phyloP scores from a whole-genome alignment of 1,284 basidiomycete species.

The Ustanciosporium gigantosporum region DNA sequence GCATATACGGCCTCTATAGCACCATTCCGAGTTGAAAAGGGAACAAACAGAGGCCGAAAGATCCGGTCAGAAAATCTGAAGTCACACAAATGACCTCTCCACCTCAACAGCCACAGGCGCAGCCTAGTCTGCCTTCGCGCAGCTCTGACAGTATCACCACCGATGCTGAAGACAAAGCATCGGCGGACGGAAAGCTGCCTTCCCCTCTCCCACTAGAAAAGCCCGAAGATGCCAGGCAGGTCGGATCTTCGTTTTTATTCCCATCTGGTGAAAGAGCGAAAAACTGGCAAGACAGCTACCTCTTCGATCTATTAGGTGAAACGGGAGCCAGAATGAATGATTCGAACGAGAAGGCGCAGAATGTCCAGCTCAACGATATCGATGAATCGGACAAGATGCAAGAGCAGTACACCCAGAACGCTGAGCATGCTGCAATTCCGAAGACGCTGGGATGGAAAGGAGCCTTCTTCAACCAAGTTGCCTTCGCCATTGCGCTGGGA shows the following conservation, averaged over 20 bases:
- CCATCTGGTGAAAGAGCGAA: constrained; percentile 36
- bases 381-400: constrained; percentile 24
- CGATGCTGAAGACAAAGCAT: constrained; percentile 4
- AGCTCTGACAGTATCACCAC: constrained; percentile 33
- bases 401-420: not conserved
- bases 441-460: constrained; percentile 50
- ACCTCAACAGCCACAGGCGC: too few relatives aligned
- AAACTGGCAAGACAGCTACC: constrained; percentile 37
- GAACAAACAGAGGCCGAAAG: too few relatives aligned
- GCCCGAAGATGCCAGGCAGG: constrained; percentile 4
- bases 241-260: constrained; percentile 37
- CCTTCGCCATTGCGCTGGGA: constrained; percentile 51
- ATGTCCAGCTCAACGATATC: constrained; percentile 34
- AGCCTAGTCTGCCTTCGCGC: too few relatives aligned
- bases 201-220: constrained; percentile 25
- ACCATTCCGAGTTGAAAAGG: too few relatives aligned
- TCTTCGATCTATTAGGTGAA: constrained; percentile 35
- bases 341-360: constrained; percentile 23
- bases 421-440: constrained; percentile 24
- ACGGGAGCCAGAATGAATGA: constrained; percentile 22
- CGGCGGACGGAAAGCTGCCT: constrained; percentile 4
- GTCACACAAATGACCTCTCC: too few relatives aligned
- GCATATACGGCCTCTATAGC: too few relatives aligned
- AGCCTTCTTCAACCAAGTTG: constrained; percentile 49
- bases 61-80: too few relatives aligned